A percentile compares a stretch with the other conserved stretches of the same genome.
phyloP scores from a whole-genome alignment of 2,329 filamentous ascomycete species.

The Aspergillus pseudoglaucus region DNA sequence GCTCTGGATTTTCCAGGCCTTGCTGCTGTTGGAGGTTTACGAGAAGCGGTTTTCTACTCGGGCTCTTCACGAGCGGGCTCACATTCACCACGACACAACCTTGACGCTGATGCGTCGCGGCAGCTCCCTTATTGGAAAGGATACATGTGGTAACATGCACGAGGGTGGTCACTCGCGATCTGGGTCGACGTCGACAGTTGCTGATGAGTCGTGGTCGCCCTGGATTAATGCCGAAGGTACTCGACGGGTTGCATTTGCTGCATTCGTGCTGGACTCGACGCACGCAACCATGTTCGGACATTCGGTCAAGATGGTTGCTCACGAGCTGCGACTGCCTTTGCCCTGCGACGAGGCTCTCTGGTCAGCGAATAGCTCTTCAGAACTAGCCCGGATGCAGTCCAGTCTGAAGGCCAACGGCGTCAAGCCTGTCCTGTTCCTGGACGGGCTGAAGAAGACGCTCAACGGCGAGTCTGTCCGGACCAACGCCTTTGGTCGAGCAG shows the following conservation, averaged over 20 bases:
- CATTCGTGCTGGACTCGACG: constrained; percentile 90
- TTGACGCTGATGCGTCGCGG: constrained; percentile 92
- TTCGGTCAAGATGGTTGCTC: constrained; percentile 91
- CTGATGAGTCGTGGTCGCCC: constrained; percentile 88
- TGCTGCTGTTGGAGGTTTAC: constrained; percentile 83
- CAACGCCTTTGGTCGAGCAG: constrained; percentile 86
- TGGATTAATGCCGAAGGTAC: constrained; percentile 96
- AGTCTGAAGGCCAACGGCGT: constrained; percentile 74
- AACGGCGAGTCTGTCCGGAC: constrained; percentile 81
- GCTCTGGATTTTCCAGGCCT: constrained; percentile 89
- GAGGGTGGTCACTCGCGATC: constrained; percentile 31
- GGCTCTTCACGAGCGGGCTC: constrained; percentile 84
- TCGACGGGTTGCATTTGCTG: constrained; percentile 80
- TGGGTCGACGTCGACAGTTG: constrained; percentile 52
- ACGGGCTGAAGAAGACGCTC: constrained; percentile 82
- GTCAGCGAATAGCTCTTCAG: constrained; percentile 80
- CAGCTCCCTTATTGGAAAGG: constrained; percentile 80
- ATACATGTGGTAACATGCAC: constrained; percentile 57
- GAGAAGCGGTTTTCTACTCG: constrained; percentile 98
- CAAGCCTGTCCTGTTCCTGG: constrained; percentile 79
- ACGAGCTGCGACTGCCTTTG: constrained; percentile 84
- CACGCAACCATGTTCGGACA: constrained; percentile 98
- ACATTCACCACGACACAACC: constrained; percentile 94
- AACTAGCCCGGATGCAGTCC: constrained; percentile 77
- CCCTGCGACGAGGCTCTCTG: constrained; percentile 91